Conservation (phyloP, 345 rosid genomes). For the Linum lewisii region DNA sequence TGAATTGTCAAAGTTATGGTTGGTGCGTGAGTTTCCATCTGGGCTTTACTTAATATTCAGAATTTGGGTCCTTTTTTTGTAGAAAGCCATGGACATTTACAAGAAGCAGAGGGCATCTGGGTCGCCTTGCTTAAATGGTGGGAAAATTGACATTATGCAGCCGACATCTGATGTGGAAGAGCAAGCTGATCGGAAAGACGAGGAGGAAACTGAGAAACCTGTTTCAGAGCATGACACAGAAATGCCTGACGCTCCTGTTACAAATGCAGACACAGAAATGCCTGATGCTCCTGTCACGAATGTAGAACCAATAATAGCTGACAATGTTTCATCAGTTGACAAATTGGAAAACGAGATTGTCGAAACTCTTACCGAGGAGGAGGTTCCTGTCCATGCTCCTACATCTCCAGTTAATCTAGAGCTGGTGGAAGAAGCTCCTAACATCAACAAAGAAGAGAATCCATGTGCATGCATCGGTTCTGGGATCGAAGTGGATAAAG, state of each 20-base stretch:
- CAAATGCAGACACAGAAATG: slow-evolving; percentile 21
- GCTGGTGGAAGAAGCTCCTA: slow-evolving; percentile 8
- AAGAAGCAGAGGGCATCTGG: slow-evolving; percentile 55
- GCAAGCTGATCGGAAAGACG: slow-evolving; percentile 8
- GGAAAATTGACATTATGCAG: slow-evolving; percentile 19
- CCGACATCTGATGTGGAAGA: slow-evolving; percentile 23
- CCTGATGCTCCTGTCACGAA: slow-evolving; percentile 6
- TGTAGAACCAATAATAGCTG: slow-evolving; percentile 17
- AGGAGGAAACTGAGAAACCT: slow-evolving; percentile 13
- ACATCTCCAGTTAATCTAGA: slow-evolving; percentile 12
- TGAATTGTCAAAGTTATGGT: too few relatives aligned
- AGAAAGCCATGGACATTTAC: slow-evolving; percentile 77
- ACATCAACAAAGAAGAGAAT: slow-evolving; percentile 19
- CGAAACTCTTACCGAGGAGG: slow-evolving; percentile 14
- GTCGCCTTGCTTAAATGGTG: slow-evolving; percentile 18
- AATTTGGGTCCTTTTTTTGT: slow-evolving; percentile 19
- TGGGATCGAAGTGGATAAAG: slow-evolving; percentile 1
- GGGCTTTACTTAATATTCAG: too few relatives aligned
- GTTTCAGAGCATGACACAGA: slow-evolving; percentile 15
- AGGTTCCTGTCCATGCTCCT: slow-evolving; percentile 5
- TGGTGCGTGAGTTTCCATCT: too few relatives aligned
- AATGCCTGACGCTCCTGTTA: slow-evolving; percentile 14
- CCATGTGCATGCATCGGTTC: slow-evolving; percentile 7
- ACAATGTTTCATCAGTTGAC: slow-evolving; percentile 10
- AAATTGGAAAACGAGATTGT: slow-evolving; percentile 13